Conservation (phyloP, 805 yeast genomes). For the Metschnikowia lunata region DNA sequence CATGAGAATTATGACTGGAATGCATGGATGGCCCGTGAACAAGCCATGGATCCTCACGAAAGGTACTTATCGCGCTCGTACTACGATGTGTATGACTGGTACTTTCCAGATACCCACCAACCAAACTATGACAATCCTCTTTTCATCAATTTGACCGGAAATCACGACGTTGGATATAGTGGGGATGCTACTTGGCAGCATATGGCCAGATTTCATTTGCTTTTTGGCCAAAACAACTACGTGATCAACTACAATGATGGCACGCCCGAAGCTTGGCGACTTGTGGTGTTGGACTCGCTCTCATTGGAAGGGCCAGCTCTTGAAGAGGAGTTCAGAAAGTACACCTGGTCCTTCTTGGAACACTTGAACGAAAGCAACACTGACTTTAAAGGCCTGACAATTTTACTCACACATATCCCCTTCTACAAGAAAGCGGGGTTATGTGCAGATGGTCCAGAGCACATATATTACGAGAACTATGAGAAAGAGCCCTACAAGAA, state of each 20-base stretch:
- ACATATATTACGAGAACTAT: slow-evolving; percentile 43
- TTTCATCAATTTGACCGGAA: slow-evolving; percentile 84
- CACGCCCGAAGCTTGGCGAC: slow-evolving; percentile 71
- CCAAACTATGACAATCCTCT: slow-evolving; percentile 53
- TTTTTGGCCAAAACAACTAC: slow-evolving; percentile 84
- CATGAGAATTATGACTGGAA: slow-evolving; percentile 58
- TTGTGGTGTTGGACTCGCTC: slow-evolving; percentile 82
- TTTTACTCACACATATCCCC: slow-evolving; percentile 86
- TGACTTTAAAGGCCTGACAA: slow-evolving; percentile 68
- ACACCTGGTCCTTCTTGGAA: slow-evolving; percentile 71
- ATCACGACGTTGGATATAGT: slow-evolving; percentile 92
- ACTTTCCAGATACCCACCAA: slow-evolving; percentile 21
- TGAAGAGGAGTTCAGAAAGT: slow-evolving; percentile 62
- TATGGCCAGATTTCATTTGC: slow-evolving; percentile 65
- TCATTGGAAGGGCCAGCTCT: slow-evolving; percentile 87
- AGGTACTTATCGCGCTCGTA: slow-evolving; percentile 39
- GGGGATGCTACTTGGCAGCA: slow-evolving; percentile 95
- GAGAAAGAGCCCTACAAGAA: slow-evolving; percentile 63
- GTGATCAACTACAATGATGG: slow-evolving; percentile 66
- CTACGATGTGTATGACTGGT: slow-evolving; percentile 67
- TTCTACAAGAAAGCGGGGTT: slow-evolving; percentile 76
- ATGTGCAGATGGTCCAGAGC: slow-evolving; percentile 81
- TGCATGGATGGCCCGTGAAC: slow-evolving; percentile 42
- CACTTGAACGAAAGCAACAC: slow-evolving; percentile 47
- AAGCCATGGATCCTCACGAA: slow-evolving; percentile 28